A percentile compares a stretch with the other conserved stretches of the same genome.
Conservation (phyloP, 805 yeast genomes). For the Suhomyces vadensis region DNA sequence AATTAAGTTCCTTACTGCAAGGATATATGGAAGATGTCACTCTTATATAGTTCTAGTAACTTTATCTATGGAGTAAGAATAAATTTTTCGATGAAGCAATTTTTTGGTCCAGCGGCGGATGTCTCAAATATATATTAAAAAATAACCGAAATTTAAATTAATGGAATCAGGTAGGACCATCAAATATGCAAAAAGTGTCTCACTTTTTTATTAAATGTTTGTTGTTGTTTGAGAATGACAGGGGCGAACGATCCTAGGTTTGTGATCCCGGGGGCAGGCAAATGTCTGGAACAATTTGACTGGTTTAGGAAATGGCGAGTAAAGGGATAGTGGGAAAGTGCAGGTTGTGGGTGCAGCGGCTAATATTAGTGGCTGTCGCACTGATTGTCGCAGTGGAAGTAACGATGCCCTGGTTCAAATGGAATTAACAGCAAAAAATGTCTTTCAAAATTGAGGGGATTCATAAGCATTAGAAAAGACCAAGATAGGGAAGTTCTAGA, state of each 20-base stretch:
- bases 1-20: no score
- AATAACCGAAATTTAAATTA: conserved; percentile 1
- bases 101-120: background rate
- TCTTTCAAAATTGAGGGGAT: background rate
- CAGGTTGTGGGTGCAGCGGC: conserved; percentile 1
- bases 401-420: background rate
- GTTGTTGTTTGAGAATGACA: conserved; percentile 5
- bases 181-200: conserved; percentile 4
- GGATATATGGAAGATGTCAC: no score
- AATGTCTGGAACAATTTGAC: background rate
- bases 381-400: background rate
- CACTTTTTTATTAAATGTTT: conserved; percentile 6
- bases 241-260: background rate
- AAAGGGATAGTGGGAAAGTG: background rate
- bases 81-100: background rate
- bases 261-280: background rate
- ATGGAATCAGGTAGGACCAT: background rate
- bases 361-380: background rate
- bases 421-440: background rate
- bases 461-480: no score
- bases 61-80: background rate
- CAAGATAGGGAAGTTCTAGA: no score
- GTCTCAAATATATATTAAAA: background rate
- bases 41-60: no score
- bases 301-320: background rate